Evolutionary conservation across 495 filamentous ascomycete species (phyloP).

Genomic region (Tuber brumale): DNA sequence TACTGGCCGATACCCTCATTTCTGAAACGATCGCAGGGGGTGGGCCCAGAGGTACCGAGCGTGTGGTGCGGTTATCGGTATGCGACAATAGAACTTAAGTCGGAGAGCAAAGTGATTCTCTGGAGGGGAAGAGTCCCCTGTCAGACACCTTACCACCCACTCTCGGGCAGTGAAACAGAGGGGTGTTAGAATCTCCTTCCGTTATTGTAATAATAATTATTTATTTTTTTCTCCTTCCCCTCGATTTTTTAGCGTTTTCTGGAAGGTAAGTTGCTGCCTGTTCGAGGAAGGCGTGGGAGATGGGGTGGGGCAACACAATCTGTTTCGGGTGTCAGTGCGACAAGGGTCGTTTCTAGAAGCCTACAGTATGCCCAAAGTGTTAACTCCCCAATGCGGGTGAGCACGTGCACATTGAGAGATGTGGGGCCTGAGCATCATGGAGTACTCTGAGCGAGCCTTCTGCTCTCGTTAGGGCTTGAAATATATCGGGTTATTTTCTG

Average conservation of each 20-base stretch:
- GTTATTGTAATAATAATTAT: neutral
- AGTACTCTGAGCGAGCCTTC: neutral
- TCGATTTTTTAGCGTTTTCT: neutral
- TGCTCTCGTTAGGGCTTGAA: slow-evolving; percentile 4
- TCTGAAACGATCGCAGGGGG: neutral
- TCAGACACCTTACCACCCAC: neutral
- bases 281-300: neutral
- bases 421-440: slow-evolving; percentile 6
- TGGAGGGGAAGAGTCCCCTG: neutral
- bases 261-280: neutral
- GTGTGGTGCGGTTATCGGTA: neutral
- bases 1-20: neutral
- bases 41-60: neutral
- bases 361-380: slow-evolving; percentile 9
- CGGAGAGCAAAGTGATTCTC: neutral
- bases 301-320: slow-evolving; percentile 13
- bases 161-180: neutral
- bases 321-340: slow-evolving; percentile 20
- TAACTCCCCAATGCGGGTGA: slow-evolving; percentile 32
- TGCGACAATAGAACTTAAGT: neutral
- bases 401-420: slow-evolving; percentile 29
- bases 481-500: slow-evolving; percentile 27
- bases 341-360: slow-evolving; percentile 37
- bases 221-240: neutral
- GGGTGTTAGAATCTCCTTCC: neutral